Evolutionary conservation across 2,329 filamentous ascomycete genomes (phyloP).

Genomic region (Drechslerella dactyloides): DNA sequence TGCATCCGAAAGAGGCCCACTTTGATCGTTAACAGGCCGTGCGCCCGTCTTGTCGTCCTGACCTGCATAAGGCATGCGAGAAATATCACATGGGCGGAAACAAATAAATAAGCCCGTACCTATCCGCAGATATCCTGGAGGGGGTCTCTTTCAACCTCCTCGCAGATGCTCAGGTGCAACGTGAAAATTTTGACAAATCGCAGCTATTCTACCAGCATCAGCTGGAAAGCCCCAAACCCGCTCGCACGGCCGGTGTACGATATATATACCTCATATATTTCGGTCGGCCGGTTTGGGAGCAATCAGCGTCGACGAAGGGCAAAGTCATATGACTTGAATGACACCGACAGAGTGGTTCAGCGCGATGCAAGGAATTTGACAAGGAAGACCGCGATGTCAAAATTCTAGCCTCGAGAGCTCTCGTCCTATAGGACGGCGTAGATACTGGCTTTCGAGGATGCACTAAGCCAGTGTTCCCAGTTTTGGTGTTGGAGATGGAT

Average conservation of each 20-base stretch:
- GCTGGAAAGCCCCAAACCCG: conserved; percentile 6
- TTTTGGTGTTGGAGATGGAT: conserved; percentile 46
- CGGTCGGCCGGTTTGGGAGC: conserved; percentile 8
- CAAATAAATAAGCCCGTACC: conserved; percentile 24
- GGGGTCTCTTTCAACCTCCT: conserved; percentile 20
- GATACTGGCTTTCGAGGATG: conserved; percentile 33
- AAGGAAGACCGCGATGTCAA: conserved; percentile 38
- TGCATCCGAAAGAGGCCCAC: conserved; percentile 45
- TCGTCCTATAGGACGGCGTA: conserved; percentile 44
- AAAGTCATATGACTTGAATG: conserved; percentile 51
- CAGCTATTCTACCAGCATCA: conserved; percentile 18
- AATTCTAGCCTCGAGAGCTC: conserved; percentile 16
- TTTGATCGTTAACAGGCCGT: conserved; percentile 45
- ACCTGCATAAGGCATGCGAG: conserved; percentile 30
- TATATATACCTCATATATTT: conserved; percentile 24
- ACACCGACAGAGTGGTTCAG: conserved; percentile 48
- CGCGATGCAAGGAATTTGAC: conserved; percentile 24
- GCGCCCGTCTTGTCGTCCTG: conserved; percentile 46
- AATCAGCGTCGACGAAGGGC: conserved; percentile 35
- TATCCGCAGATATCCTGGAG: conserved; percentile 1
- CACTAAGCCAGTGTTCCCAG: conserved; percentile 38
- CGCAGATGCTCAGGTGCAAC: conserved; percentile 45
- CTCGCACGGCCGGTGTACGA: conserved; percentile 2
- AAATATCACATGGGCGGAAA: conserved; percentile 48
- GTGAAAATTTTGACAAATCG: conserved; percentile 32